Conservation (phyloP, 768 basidiomycete species). For the Asterophora lycoperdoides region DNA sequence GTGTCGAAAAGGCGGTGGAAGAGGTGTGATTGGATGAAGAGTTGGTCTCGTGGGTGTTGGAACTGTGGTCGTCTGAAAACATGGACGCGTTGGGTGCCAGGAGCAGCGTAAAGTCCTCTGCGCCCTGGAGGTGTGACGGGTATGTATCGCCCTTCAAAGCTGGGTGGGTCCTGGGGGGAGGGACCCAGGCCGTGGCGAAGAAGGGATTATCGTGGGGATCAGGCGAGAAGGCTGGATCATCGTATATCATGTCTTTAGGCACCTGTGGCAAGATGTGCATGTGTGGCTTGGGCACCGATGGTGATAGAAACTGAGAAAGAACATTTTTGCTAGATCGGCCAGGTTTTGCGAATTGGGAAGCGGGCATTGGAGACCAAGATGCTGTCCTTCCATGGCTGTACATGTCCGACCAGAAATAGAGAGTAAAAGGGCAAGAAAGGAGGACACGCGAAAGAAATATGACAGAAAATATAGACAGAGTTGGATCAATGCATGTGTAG, state of each 20-base stretch:
- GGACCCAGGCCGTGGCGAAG: slow-evolving; percentile 27
- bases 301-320: slow-evolving; percentile 17
- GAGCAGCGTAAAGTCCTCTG: slow-evolving; percentile 24
- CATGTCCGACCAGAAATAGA: neutral
- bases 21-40: slow-evolving; percentile 16
- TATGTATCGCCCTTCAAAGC: slow-evolving; percentile 22
- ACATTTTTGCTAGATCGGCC: slow-evolving; percentile 4
- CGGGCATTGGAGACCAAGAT: slow-evolving; percentile 8
- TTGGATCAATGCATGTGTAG: neutral
- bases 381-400: slow-evolving; percentile 1
- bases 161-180: slow-evolving; percentile 28
- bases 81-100: slow-evolving; percentile 30
- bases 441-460: neutral
- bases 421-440: neutral
- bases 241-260: slow-evolving; percentile 29
- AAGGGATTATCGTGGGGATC: slow-evolving; percentile 51
- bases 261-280: slow-evolving; percentile 13
- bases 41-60: slow-evolving; percentile 10
- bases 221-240: slow-evolving; percentile 58
- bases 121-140: slow-evolving; percentile 2
- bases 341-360: slow-evolving; percentile 1
- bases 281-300: slow-evolving; percentile 9
- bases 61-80: slow-evolving; percentile 16
- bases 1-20: slow-evolving; percentile 18
- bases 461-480: neutral